Conservation (phyloP, 2,329 filamentous ascomycete species). For the Monosporascus sp. region DNA sequence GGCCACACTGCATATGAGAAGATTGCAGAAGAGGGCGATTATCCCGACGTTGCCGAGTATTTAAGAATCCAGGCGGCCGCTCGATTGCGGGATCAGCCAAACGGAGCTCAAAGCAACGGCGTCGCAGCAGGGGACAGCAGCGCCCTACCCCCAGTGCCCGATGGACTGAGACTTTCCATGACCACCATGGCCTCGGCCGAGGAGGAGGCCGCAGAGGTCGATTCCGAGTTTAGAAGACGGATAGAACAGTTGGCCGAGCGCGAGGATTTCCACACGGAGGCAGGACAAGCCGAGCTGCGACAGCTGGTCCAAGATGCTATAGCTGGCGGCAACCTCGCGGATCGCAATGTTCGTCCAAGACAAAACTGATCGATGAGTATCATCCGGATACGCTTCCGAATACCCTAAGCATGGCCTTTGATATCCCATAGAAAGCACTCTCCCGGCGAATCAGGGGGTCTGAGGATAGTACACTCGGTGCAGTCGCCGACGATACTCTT, state of each 20-base stretch:
- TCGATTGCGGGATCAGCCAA: slow-evolving; percentile 20
- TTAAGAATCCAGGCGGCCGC: slow-evolving; percentile 39
- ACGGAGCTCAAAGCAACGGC: slow-evolving; percentile 22
- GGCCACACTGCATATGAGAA: slow-evolving; percentile 77
- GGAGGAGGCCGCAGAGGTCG: slow-evolving; percentile 58
- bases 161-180: slow-evolving; percentile 72
- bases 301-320: slow-evolving; percentile 78
- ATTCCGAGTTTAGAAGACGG: slow-evolving; percentile 75
- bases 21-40: slow-evolving; percentile 73
- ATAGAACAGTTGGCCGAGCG: slow-evolving; percentile 86
- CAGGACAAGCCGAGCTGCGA: slow-evolving; percentile 74
- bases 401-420: slow-evolving; percentile 26
- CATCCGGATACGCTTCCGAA: not conserved
- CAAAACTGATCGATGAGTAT: slow-evolving; percentile 40
- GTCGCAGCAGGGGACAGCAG: slow-evolving; percentile 27
- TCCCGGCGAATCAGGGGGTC: slow-evolving; percentile 40
- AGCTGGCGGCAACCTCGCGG: slow-evolving; percentile 56
- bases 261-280: slow-evolving; percentile 75
- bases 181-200: slow-evolving; percentile 64
- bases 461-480: slow-evolving; percentile 49
- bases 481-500: slow-evolving; percentile 38
- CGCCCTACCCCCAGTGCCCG: slow-evolving; percentile 58
- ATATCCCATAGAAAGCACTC: slow-evolving; percentile 60
- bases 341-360: slow-evolving; percentile 59
- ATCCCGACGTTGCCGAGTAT: slow-evolving; percentile 69